Percentiles rank a stretch among this genome's conserved stretches.
Evolutionary conservation across 305 asterid species (phyloP).

Genomic region (Fraxinus sp.): DNA sequence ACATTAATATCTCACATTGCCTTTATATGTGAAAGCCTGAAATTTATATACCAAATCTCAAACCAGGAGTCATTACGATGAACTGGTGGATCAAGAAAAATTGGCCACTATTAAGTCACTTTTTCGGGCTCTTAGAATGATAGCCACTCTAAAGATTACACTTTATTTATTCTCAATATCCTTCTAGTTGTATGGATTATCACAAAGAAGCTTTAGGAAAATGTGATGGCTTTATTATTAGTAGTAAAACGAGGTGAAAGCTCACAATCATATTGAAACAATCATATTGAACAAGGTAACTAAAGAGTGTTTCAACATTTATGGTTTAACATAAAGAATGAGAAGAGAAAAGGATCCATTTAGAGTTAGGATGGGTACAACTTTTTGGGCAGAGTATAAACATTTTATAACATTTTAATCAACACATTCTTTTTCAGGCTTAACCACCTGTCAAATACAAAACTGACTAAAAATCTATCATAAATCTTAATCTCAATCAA

Average conservation of each 20-base stretch:
- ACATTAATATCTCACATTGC: not conserved
- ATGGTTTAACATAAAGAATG: not conserved
- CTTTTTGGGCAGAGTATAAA: not conserved
- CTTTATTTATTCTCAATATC: not conserved
- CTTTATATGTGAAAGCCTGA: not conserved
- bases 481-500: not conserved
- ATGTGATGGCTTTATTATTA: not conserved
- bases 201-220: not conserved
- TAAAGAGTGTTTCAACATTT: not conserved
- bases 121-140: not conserved
- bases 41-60: not conserved
- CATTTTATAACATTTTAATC: not conserved
- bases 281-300: not conserved
- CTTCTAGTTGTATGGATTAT: not conserved
- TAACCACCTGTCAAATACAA: not conserved
- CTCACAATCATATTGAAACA: not conserved
- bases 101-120: not conserved
- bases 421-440: not conserved
- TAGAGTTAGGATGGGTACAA: not conserved
- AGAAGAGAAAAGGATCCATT: not conserved
- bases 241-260: not conserved
- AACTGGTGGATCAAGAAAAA: not conserved
- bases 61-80: not conserved
- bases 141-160: not conserved
- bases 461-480: not conserved